A percentile compares a stretch with the other conserved stretches of the same genome.
Conservation (phyloP, 116 monocot genomes). For the Cymodocea nodosa region DNA sequence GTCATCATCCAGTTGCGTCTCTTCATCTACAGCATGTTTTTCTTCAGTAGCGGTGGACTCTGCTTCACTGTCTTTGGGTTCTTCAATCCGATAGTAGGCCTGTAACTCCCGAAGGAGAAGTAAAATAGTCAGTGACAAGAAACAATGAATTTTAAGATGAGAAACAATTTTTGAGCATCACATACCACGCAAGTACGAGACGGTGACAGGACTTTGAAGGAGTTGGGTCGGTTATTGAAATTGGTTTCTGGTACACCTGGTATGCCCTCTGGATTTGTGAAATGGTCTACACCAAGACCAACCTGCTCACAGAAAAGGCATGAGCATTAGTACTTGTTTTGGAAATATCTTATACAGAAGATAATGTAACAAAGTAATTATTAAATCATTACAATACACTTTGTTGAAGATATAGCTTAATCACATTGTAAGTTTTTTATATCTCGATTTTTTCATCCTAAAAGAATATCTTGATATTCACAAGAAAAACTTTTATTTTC, state of each 20-base stretch:
- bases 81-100: slow-evolving; percentile 58
- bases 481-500: too few relatives aligned
- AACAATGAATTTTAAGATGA: slow-evolving; percentile 1
- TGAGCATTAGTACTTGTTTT: too few relatives aligned
- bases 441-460: too few relatives aligned
- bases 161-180: neutral
- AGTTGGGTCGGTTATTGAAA: slow-evolving; percentile 92
- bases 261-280: slow-evolving; percentile 79
- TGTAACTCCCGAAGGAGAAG: slow-evolving; percentile 7
- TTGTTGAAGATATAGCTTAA: too few relatives aligned
- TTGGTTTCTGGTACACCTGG: slow-evolving; percentile 76
- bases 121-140: too few relatives aligned
- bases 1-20: slow-evolving; percentile 1
- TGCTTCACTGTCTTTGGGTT: slow-evolving; percentile 8
- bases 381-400: too few relatives aligned
- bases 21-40: slow-evolving; percentile 3
- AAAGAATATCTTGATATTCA: too few relatives aligned
- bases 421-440: too few relatives aligned
- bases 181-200: slow-evolving; percentile 68
- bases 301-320: slow-evolving; percentile 29
- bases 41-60: slow-evolving; percentile 1
- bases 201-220: slow-evolving; percentile 69
- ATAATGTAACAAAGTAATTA: too few relatives aligned
- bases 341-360: too few relatives aligned
- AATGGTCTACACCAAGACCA: slow-evolving; percentile 69